Evolutionary conservation across 2,329 filamentous ascomycete genomes (phyloP), one percentile per base, ranked within the genome.

Genomic region (Calonectria ilicicola): DNA sequence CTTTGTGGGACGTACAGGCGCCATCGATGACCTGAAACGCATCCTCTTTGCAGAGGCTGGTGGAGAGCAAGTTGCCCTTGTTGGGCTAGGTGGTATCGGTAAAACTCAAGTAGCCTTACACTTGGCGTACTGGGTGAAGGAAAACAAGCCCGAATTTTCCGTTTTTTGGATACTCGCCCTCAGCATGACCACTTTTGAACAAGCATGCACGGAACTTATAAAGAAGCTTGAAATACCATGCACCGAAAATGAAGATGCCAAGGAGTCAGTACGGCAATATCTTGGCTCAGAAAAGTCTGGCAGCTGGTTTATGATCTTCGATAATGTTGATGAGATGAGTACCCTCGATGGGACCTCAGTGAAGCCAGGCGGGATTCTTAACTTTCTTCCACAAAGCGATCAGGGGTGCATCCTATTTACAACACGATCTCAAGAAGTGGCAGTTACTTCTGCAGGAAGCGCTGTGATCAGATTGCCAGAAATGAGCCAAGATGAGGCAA

Each of bases 231-330:
- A 68, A 0, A 74, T 83, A 10, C 49, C 84, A 17, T 84, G 88
- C 60, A 75, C 75, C 5, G 84, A 89, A 65, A 90, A 91, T 71
- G 83, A 85, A 58, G 92, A 94, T n/a, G 73, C 77, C 91, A 88
- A 89, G 67, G 90, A 92, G 75, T 87, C 91, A 82, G 91, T 94
- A 76, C 86, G 89, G 19, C 49, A 64, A 5, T 75, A 82, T 27
- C 75, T 85, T 0, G 78, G 73, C 51, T 82, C 78, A 0, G 73
- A 78, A 21, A 69, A 60, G 4, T 67, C 77, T 0, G 81, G 83
- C 4, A 79, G 72, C 38, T 87, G 83, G 85, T 76, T 87, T 51
- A 73, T 87, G 1, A 76, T 87, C 2, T 72, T 87, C 14, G 83
- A 86, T 63, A 88, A 87, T 69, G 83, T 82, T 0, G 86, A 88